Conservation (phyloP, 495 filamentous ascomycete genomes). For the Talaromyces adpressus region DNA sequence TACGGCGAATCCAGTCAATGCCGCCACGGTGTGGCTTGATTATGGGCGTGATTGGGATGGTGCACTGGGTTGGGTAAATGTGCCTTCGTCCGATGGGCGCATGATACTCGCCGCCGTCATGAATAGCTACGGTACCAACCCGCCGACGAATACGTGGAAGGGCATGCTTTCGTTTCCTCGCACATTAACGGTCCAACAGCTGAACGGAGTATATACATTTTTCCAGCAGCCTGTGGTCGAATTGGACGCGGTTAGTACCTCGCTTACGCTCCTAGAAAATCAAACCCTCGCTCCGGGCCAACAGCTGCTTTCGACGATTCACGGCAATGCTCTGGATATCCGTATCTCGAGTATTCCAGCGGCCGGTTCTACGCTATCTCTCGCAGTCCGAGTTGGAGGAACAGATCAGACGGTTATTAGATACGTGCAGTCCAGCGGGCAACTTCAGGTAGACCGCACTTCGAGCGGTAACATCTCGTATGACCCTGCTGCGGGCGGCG, state of each 20-base stretch:
- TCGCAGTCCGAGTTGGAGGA: slow-evolving; percentile 2
- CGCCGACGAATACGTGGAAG: slow-evolving; percentile 3
- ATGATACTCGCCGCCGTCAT: slow-evolving; percentile 4
- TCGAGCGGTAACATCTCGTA: slow-evolving; percentile 3
- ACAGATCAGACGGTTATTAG: slow-evolving; percentile 3
- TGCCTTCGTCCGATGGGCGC: slow-evolving; percentile 5
- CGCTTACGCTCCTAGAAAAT: background rate
- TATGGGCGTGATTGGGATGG: slow-evolving; percentile 7
- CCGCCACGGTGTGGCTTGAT: background rate
- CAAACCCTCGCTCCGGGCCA: background rate
- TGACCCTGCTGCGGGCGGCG: slow-evolving; percentile 5
- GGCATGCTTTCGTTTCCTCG: slow-evolving; percentile 4
- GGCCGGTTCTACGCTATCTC: background rate
- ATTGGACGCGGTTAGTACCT: background rate
- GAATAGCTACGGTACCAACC: slow-evolving; percentile 3
- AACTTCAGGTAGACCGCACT: background rate
- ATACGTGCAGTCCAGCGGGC: background rate
- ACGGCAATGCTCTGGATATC: background rate
- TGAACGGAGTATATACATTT: background rate
- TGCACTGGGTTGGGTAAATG: slow-evolving; percentile 5
- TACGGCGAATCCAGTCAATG: background rate
- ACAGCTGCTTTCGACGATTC: background rate
- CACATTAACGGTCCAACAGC: background rate
- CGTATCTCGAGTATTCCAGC: background rate
- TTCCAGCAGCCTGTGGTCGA: slow-evolving; percentile 1